phyloP scores from a whole-genome alignment of 2,329 filamentous ascomycete species.

The Botryotinia calthae region DNA sequence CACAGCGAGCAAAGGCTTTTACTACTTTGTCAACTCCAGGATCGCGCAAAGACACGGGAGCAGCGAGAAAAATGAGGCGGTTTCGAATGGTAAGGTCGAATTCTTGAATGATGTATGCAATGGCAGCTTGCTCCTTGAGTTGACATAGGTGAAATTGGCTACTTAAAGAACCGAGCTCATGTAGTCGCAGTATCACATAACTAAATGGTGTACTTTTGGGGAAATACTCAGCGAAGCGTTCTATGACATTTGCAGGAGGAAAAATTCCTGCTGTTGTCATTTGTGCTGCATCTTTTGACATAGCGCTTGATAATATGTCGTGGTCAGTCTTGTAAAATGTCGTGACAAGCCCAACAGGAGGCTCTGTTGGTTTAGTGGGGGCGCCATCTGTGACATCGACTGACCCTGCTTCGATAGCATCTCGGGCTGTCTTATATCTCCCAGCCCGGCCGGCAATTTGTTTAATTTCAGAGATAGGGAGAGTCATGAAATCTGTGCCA shows the following conservation, averaged over 20 bases:
- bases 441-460: constrained; percentile 94
- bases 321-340: constrained; percentile 72
- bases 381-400: constrained; percentile 10
- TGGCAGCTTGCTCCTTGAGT: constrained; percentile 56
- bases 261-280: constrained; percentile 70
- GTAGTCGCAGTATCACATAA: constrained; percentile 74
- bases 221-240: constrained; percentile 79
- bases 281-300: constrained; percentile 61
- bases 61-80: constrained; percentile 69
- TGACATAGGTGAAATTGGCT: constrained; percentile 68
- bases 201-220: constrained; percentile 76
- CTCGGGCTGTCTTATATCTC: constrained; percentile 71
- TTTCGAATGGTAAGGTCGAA: constrained; percentile 70
- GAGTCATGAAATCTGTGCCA: constrained; percentile 52
- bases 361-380: neutral
- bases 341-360: constrained; percentile 68
- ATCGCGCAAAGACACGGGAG: constrained; percentile 63
- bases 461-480: constrained; percentile 78
- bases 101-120: constrained; percentile 73
- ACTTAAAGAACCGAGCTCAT: constrained; percentile 61
- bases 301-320: constrained; percentile 56
- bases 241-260: constrained; percentile 67
- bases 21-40: constrained; percentile 50
- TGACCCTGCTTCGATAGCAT: constrained; percentile 43
- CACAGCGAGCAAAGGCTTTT: constrained; percentile 62